phyloP scores from a whole-genome alignment of 306 rosid genomes.

The Gastrolobium villosum region DNA sequence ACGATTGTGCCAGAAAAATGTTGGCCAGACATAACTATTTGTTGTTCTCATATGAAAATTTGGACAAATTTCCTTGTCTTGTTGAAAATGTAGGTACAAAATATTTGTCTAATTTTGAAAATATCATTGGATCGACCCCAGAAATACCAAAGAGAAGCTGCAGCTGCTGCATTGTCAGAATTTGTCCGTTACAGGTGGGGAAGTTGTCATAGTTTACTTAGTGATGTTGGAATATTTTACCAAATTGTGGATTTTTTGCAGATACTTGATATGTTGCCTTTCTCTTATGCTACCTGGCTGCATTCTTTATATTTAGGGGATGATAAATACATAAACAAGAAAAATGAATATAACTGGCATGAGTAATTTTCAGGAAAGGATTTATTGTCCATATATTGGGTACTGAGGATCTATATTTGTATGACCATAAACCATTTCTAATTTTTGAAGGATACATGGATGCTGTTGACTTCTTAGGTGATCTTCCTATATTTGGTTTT shows the following conservation, averaged over 20 bases:
- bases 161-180: conserved; percentile 96
- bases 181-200: conserved; percentile 86
- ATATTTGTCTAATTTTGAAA: conserved; percentile 78
- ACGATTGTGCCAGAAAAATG: conserved; percentile 8
- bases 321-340: neutral
- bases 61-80: conserved; percentile 38
- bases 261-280: conserved; percentile 24
- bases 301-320: conserved; percentile 24
- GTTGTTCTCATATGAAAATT: conserved; percentile 31
- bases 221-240: conserved; percentile 28
- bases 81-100: conserved; percentile 70
- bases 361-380: neutral
- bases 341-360: neutral
- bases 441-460: neutral
- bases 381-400: neutral
- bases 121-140: conserved; percentile 79
- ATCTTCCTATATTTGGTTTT: conserved; percentile 1
- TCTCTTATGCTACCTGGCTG: conserved; percentile 1
- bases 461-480: neutral
- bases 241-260: conserved; percentile 6
- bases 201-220: conserved; percentile 16
- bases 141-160: conserved; percentile 93
- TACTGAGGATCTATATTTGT: neutral
- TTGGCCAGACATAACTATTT: conserved; percentile 28
- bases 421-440: neutral